Evolutionary conservation across 2,329 filamentous ascomycete species (phyloP).

Genomic region (Arachnopeziza araneosa): DNA sequence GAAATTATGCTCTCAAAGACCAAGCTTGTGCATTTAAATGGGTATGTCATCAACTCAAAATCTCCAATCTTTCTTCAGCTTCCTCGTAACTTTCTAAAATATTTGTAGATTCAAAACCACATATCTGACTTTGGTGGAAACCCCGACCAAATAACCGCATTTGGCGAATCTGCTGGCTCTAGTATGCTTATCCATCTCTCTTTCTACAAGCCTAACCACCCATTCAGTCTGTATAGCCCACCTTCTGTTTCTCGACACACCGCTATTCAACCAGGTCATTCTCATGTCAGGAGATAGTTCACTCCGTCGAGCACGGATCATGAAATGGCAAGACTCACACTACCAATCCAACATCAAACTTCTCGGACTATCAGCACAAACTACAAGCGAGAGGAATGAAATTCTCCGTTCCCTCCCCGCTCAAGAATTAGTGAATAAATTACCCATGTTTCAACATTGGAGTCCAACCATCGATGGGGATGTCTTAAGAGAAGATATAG

Average conservation of each 20-base stretch:
- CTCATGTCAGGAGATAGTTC: conserved; percentile 19
- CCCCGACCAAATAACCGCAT: conserved; percentile 26
- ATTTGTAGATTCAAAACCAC: conserved; percentile 17
- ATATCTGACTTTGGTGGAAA: conserved; percentile 31
- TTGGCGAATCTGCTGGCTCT: conserved; percentile 35
- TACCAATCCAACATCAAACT: neutral
- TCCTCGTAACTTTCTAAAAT: neutral
- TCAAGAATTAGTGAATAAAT: conserved; percentile 1
- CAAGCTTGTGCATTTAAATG: conserved; percentile 23
- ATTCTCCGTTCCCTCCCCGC: neutral
- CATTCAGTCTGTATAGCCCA: conserved; percentile 11
- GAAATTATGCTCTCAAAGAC: conserved; percentile 19
- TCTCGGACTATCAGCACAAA: neutral
- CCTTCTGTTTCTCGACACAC: conserved; percentile 4
- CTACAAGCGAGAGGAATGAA: neutral
- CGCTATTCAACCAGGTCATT: conserved; percentile 14
- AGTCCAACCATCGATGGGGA: conserved; percentile 12
- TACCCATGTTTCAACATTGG: conserved; percentile 14
- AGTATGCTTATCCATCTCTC: conserved; percentile 6
- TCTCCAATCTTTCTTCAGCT: neutral
- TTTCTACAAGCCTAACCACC: neutral
- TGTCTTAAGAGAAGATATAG: conserved; percentile 7
- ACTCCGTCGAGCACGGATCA: conserved; percentile 9
- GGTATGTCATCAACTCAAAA: conserved; percentile 13
- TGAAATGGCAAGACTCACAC: conserved; percentile 11